phyloP scores from a whole-genome alignment of 768 basidiomycete species.

The Sporobolomyces roseus region DNA sequence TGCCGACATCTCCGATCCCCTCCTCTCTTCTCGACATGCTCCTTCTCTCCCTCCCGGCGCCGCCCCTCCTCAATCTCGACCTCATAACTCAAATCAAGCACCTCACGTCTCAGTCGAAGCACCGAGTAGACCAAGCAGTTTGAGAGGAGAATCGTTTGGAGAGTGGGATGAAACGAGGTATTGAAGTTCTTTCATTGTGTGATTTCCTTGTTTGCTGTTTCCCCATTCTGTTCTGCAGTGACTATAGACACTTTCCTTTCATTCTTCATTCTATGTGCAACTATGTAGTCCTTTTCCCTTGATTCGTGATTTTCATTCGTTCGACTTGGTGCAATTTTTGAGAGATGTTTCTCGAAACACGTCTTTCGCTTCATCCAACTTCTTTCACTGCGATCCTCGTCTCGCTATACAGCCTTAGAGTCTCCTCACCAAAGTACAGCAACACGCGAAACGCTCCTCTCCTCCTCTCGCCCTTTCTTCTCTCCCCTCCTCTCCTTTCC shows the following conservation, averaged over 20 bases:
- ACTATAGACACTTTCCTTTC: not conserved
- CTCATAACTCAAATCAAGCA: no score
- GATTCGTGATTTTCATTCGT: no score
- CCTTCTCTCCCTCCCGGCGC: constrained; percentile 6
- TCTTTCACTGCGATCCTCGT: no score
- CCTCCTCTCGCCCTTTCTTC: not conserved
- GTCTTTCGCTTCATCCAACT: not conserved
- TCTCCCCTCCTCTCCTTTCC: not conserved
- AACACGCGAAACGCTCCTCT: no score
- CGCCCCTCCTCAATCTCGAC: not conserved
- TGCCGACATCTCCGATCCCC: constrained; percentile 11
- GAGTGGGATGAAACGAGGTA: not conserved
- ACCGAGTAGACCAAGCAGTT: constrained; percentile 22
- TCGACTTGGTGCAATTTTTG: not conserved
- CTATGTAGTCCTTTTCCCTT: not conserved
- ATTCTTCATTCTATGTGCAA: no score
- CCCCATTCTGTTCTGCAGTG: not conserved
- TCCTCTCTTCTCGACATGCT: not conserved
- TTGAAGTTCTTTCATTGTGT: not conserved
- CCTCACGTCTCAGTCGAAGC: constrained; percentile 38
- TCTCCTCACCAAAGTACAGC: no score
- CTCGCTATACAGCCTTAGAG: no score
- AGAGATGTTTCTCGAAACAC: not conserved
- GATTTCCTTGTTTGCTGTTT: not conserved
- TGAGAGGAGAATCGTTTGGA: constrained; percentile 10